Evolutionary conservation across 352 stramenopile genomes (phyloP).

Genomic region (Phytophthora hybrid): DNA sequence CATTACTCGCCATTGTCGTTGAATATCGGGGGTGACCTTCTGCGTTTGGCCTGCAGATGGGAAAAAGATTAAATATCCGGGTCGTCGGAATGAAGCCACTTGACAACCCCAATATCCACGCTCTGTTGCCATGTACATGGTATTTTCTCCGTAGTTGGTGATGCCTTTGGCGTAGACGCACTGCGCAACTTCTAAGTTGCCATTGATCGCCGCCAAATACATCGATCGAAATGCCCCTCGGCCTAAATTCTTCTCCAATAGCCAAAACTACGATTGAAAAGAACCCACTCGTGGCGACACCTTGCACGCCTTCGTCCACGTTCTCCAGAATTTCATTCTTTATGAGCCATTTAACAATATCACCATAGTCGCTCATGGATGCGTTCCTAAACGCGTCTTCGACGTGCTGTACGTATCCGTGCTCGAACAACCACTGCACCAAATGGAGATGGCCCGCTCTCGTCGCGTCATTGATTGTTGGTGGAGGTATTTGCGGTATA

Average conservation of each 20-base stretch:
- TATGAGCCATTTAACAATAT: constrained; percentile 46
- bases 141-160: constrained; percentile 21
- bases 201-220: constrained; percentile 35
- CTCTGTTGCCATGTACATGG: constrained; percentile 35
- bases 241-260: constrained; percentile 31
- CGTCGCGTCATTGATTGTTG: constrained; percentile 35
- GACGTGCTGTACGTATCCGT: constrained; percentile 32
- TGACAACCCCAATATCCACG: constrained; percentile 29
- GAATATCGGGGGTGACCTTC: constrained; percentile 18
- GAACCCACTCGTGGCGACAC: constrained; percentile 17
- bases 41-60: constrained; percentile 15
- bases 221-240: constrained; percentile 26
- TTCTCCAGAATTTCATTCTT: constrained; percentile 32
- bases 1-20: constrained; percentile 29
- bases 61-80: constrained; percentile 29
- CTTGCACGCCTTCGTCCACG: constrained; percentile 32
- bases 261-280: constrained; percentile 25
- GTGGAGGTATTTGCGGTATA: constrained; percentile 24
- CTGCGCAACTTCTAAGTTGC: constrained; percentile 32
- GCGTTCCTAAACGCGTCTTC: constrained; percentile 36
- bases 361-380: constrained; percentile 33
- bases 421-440: constrained; percentile 35
- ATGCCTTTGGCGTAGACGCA: constrained; percentile 35
- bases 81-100: constrained; percentile 29
- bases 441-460: constrained; percentile 34